phyloP scores from a whole-genome alignment of 2,329 filamentous ascomycete species.

The Aquanectria penicillioides region DNA sequence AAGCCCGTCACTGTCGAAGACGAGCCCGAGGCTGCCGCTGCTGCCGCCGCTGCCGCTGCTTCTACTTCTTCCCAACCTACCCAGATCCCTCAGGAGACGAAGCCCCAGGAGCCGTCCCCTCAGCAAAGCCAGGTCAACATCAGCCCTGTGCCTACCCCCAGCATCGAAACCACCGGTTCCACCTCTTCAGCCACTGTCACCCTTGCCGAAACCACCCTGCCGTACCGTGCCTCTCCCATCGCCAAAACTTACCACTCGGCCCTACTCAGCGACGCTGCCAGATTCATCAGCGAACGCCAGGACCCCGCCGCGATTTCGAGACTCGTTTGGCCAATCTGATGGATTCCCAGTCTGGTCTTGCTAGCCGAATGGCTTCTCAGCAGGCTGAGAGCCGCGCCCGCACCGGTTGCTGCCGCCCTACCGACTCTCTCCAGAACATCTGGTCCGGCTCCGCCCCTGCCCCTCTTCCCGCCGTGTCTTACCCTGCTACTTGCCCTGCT shows the following conservation, averaged over 20 bases:
- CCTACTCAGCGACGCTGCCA: constrained; percentile 42
- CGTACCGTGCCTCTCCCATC: constrained; percentile 36
- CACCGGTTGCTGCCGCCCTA: not conserved
- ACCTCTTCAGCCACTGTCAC: constrained; percentile 26
- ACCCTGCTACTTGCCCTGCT: constrained; percentile 22
- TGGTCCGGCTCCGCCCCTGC: constrained; percentile 15
- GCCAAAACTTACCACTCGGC: constrained; percentile 41
- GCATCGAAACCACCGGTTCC: constrained; percentile 32
- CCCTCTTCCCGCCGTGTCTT: not conserved
- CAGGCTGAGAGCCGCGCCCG: constrained; percentile 10
- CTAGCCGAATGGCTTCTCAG: constrained; percentile 9
- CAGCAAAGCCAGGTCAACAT: constrained; percentile 24
- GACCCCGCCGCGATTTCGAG: constrained; percentile 41
- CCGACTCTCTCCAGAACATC: constrained; percentile 10
- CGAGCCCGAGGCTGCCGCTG: constrained; percentile 49
- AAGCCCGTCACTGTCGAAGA: constrained; percentile 63
- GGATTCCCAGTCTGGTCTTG: constrained; percentile 32
- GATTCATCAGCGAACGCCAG: constrained; percentile 34
- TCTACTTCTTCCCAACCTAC: constrained; percentile 20
- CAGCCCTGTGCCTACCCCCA: constrained; percentile 29
- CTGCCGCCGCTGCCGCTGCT: constrained; percentile 20
- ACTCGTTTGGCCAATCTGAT: constrained; percentile 40
- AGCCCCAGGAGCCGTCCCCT: constrained; percentile 9
- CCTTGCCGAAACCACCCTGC: constrained; percentile 34
- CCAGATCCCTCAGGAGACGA: constrained; percentile 23